Conservation (phyloP, 75 land plant genomes). For the Pinus albicaulis region DNA sequence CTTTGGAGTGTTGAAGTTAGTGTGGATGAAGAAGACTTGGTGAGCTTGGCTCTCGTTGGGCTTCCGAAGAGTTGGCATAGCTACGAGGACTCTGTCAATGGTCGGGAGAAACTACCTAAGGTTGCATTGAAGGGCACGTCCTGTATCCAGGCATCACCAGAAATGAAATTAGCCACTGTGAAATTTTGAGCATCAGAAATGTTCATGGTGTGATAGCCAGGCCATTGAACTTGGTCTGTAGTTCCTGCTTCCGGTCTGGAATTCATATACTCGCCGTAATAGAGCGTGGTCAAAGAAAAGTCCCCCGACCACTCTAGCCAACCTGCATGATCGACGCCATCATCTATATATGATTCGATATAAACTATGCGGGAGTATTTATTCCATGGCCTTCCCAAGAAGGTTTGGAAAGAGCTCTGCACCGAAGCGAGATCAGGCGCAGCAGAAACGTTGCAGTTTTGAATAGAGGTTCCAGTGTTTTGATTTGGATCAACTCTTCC, state of each 20-base stretch:
- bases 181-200: conserved; percentile 1
- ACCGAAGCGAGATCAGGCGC: no score
- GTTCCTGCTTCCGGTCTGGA: background rate
- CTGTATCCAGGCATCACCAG: background rate
- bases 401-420: no score
- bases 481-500: conserved; percentile 30
- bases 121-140: background rate
- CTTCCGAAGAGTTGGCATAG: no score
- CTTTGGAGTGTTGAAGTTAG: no score
- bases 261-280: conserved; percentile 10
- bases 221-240: background rate
- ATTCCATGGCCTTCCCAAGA: no score
- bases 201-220: background rate
- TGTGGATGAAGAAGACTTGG: no score
- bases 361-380: background rate
- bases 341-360: background rate
- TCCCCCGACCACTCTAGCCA: conserved; percentile 23
- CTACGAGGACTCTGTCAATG: no score
- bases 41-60: no score
- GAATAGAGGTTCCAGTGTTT: background rate
- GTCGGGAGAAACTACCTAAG: no score
- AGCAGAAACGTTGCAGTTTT: no score
- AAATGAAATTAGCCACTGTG: background rate
- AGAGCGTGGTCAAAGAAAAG: conserved; percentile 15
- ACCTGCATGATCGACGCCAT: conserved; percentile 11